Conservation (phyloP, 2,329 filamentous ascomycete genomes). For the Fusarium sublunatum region DNA sequence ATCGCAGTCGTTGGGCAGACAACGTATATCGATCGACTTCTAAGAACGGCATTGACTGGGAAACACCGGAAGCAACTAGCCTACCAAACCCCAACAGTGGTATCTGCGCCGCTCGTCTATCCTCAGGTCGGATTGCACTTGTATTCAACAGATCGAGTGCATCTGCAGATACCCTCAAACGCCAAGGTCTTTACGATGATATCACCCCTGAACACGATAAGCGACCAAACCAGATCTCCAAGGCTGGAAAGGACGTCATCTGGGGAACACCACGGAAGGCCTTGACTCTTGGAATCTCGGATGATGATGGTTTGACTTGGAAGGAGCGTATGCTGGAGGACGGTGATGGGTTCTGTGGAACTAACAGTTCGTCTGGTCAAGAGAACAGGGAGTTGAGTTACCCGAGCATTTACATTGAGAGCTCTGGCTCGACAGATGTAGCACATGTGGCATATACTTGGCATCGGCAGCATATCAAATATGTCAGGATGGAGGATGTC, state of each 20-base stretch:
- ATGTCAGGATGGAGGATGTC: constrained; percentile 47
- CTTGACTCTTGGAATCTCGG: constrained; percentile 51
- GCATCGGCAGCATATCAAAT: constrained; percentile 57
- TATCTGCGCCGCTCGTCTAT: constrained; percentile 52
- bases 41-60: constrained; percentile 54
- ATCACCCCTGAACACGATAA: constrained; percentile 56
- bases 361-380: constrained; percentile 56
- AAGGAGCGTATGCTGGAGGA: constrained; percentile 54
- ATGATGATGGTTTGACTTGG: constrained; percentile 54
- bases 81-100: constrained; percentile 59
- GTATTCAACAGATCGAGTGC: constrained; percentile 57
- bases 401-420: constrained; percentile 53
- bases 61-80: constrained; percentile 47
- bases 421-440: constrained; percentile 11
- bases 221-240: constrained; percentile 52
- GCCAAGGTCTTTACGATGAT: constrained; percentile 58
- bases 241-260: constrained; percentile 54
- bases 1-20: constrained; percentile 59
- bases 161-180: constrained; percentile 47
- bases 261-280: constrained; percentile 57
- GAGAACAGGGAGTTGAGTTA: constrained; percentile 58
- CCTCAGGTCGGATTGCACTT: constrained; percentile 51
- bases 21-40: constrained; percentile 56
- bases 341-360: constrained; percentile 59
- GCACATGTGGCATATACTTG: constrained; percentile 57